Base-by-base conservation (phyloP, 1,284 basidiomycete genomes). In the Cryptococcus sp. region DNA sequence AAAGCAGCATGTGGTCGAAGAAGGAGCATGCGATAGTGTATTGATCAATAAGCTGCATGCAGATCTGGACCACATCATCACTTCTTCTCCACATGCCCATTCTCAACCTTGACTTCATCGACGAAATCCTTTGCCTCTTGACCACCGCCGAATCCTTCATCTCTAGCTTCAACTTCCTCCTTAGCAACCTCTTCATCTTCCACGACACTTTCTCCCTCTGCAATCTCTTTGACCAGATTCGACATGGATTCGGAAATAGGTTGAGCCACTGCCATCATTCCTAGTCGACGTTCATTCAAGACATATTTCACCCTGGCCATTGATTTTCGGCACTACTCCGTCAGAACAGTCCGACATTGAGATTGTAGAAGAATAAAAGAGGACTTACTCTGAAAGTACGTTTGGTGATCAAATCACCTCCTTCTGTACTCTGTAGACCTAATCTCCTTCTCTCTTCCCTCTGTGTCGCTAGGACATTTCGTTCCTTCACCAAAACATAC, bases 231-330 rank as follows among this genome's bases (percentile, higher is more conserved):
- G 18, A 53, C 53, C 5, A 55, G 49, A 25, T 57, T 62, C 11
- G 42, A 53, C 4, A 60, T 56, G 10, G 54, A 55, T 21, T 57
- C 60, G 21, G 60, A 50, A 7, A 59, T 62, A 4, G 67, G 66
- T 16, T 55, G 83, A 80, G 76, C 88, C 76, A 77, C 79, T n/a
- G 80, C 73, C 43, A 79, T 71, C 24, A 92, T 87, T 7, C 89
- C 91, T 14, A 91, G 74, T 40, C 91, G 82, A 42, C 94, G 85
- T 72, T 98, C 94, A 68, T 92, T 92, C 50, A 98, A 78, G 14
- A 98, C 85, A 59, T 84, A 85, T 75, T 98, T 98, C 75, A 98
- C 92, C 41, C 91, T 84, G 19, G 91, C 91, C 91, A 97, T 96
- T n/a, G 89, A 86, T 77, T 93, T 96, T 45, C 88, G 86, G 70